Percentiles rank a stretch among this genome's conserved stretches.
phyloP scores from a whole-genome alignment of 257 asterid species.

The Solanum chmielewskii region DNA sequence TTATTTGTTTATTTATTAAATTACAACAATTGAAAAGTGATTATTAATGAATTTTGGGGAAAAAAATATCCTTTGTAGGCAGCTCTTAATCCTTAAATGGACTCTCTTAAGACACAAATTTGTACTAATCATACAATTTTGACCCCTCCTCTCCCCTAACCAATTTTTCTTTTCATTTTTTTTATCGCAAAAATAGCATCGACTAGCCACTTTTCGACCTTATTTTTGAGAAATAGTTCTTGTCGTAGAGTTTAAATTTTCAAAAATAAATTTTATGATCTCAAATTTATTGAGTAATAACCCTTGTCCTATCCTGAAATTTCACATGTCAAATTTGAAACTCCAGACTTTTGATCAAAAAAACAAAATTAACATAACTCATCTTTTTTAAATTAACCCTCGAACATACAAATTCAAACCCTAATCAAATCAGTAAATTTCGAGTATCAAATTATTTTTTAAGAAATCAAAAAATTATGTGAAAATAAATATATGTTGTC shows the following conservation, averaged over 20 bases:
- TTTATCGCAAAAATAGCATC: neutral
- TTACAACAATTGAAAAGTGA: neutral
- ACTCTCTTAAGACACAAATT: neutral
- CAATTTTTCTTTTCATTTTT: too few relatives aligned
- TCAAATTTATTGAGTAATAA: too few relatives aligned
- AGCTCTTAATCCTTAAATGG: neutral
- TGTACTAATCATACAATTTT: neutral
- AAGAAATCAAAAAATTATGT: too few relatives aligned
- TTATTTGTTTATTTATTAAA: neutral
- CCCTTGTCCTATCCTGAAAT: neutral
- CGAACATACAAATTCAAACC: neutral
- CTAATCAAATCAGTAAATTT: neutral
- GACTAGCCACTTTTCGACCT: neutral
- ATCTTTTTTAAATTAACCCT: neutral
- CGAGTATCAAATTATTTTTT: neutral
- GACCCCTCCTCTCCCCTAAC: neutral
- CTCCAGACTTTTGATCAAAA: neutral
- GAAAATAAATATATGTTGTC: neutral
- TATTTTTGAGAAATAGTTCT: neutral
- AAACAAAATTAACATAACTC: too few relatives aligned
- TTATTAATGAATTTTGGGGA: neutral
- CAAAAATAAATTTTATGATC: too few relatives aligned
- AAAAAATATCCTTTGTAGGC: neutral
- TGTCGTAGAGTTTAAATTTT: neutral
- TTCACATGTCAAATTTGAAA: neutral